Base-by-base conservation (phyloP, 2,329 filamentous ascomycete genomes). In the Microcyclosporella mali region DNA sequence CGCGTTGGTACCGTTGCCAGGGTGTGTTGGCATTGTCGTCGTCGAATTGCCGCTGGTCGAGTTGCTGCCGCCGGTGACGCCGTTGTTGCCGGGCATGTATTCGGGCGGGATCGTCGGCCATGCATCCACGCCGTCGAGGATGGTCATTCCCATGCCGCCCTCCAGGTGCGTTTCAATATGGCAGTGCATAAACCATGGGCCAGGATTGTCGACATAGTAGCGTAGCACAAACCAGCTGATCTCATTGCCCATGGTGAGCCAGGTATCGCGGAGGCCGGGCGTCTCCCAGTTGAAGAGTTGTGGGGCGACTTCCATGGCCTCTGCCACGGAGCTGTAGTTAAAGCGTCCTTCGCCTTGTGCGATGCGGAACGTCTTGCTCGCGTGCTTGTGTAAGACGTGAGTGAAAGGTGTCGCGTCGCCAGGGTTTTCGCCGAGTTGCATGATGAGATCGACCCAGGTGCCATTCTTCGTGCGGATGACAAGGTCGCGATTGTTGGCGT, bases 361-460 rank as follows among this genome's bases (percentile, higher is more conserved):
- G 28, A 83, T 69, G 15, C 72, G 62, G 52, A 70, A 81, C 63
- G 75, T 77, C 56, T 78, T 79, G 53, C 73, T 77, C 35, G 73
- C 72, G 61, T 83, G 79, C 65, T 81, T 81, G 68, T 83, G 79
- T 37, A 83, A 75, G 0, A 77, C 74, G 45, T 83, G 79, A 9
- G 73, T 66, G 4, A 72, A 76, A 53, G 78, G 73, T 3, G 44
- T 40, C n/a, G 41, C 41, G 4, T 51, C 53, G 1, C 46, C 40
- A 14, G 21, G 25, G 17, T 45, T 25, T 12, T 21, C 16, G 3
- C 17, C 39, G 6, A 57, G 51, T 9, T 51, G 33, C 46, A 64
- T 52, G 33, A 64, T 49, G 2, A 64, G 49, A 29, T 65, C 61
- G 7, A 65, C 48, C 59, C 60, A 63, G 1, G 60, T 60, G 29